A percentile compares a stretch with the other conserved stretches of the same genome.
Evolutionary conservation across 2,329 filamentous ascomycete species (phyloP).

Genomic region (Phaeosphaeria sp.): DNA sequence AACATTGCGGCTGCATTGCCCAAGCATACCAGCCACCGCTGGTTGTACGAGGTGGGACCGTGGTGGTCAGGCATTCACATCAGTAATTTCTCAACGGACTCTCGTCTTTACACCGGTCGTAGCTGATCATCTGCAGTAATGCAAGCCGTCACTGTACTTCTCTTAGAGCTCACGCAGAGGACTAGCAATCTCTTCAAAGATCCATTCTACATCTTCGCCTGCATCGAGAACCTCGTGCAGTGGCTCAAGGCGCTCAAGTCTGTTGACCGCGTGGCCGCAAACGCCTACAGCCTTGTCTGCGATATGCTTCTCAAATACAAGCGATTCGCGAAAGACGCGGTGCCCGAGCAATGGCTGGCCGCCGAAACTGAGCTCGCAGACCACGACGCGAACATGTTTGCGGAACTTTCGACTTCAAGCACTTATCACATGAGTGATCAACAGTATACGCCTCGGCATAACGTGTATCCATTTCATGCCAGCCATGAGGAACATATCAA

Average conservation of each 20-base stretch:
- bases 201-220: constrained; percentile 27
- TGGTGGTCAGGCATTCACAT: constrained; percentile 50
- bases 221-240: constrained; percentile 34
- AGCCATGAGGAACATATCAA: neutral
- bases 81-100: constrained; percentile 10
- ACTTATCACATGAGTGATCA: neutral
- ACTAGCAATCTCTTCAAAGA: constrained; percentile 29
- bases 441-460: neutral
- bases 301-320: constrained; percentile 11
- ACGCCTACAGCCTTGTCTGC: constrained; percentile 31
- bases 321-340: neutral
- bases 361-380: neutral
- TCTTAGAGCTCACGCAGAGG: constrained; percentile 45
- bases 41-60: constrained; percentile 31
- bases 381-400: neutral
- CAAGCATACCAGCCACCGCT: constrained; percentile 23
- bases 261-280: constrained; percentile 34
- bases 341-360: neutral
- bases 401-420: neutral
- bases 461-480: neutral
- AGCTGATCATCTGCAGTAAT: constrained; percentile 33
- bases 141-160: constrained; percentile 47
- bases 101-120: neutral
- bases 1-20: constrained; percentile 42
- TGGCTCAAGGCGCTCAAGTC: constrained; percentile 41